Conservation (phyloP, 495 filamentous ascomycete species). For the Penicillium maclennaniae region DNA sequence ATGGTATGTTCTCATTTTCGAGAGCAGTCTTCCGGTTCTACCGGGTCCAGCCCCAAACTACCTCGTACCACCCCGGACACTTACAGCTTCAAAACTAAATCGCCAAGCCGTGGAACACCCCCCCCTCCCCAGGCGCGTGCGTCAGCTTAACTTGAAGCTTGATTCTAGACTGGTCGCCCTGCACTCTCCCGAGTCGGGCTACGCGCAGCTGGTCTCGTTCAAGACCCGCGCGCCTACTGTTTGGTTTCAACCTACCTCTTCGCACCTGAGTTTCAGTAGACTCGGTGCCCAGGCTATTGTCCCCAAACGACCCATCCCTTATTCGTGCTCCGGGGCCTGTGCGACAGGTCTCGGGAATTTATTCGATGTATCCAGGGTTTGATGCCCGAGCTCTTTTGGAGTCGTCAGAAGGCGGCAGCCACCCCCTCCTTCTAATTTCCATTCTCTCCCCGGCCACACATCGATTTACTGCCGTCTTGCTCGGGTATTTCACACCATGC, state of each 20-base stretch:
- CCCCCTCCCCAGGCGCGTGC: constrained; percentile 2
- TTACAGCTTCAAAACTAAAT: constrained; percentile 5
- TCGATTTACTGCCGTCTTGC: neutral
- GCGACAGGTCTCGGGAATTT: constrained; percentile 7
- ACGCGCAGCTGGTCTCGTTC: constrained; percentile 4
- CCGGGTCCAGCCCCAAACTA: neutral
- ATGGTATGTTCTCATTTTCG: too few species aligned
- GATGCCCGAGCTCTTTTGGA: neutral
- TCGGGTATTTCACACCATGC: neutral
- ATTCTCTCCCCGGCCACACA: neutral
- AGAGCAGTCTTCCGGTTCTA: neutral
- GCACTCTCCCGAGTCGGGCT: neutral
- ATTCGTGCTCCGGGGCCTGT: neutral
- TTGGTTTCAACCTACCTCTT: neutral
- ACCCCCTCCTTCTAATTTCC: neutral
- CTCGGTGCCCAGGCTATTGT: too few species aligned
- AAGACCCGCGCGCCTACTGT: neutral
- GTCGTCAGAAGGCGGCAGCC: neutral
- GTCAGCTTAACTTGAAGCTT: constrained; percentile 8
- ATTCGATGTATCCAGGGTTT: neutral
- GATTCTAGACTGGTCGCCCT: constrained; percentile 16
- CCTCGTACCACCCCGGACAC: constrained; percentile 14
- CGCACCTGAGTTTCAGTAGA: neutral
- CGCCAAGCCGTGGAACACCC: constrained; percentile 4
- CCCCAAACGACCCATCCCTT: too few species aligned